Base-by-base conservation (phyloP, 768 basidiomycete species). In the Auricularia cornea region DNA sequence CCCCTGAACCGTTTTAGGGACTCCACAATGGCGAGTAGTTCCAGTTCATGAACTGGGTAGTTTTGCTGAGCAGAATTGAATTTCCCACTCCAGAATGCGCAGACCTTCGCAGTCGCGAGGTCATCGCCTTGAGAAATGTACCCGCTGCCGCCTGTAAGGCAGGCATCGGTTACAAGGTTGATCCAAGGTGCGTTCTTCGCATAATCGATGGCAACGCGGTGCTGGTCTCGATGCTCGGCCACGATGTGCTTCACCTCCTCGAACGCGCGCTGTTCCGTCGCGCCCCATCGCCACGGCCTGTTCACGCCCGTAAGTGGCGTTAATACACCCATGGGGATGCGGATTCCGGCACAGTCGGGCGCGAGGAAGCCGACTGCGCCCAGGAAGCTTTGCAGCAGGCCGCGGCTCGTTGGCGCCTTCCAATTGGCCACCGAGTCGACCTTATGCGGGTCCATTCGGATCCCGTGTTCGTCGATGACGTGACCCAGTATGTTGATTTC, bases 21-120 rank as follows among this genome's bases (percentile, higher is more conserved):
- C 54, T 80, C 77, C 0, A 81, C 68, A 0, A 75, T 73, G 0
- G 74, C 75, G 35, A 79, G 62, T 66, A 79, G 68, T 54, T 80
- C 78, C 4, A 73, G 68, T 64, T 79, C 77, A 60, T 76, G 76
- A 0, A 77, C 75, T 18, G 75, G 72, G 54, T 80, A 79, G 44
- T 78, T 78, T n/a, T 76, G 75, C 60, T 79, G 76, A 0, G 77
- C 72, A 0, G 71, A 31, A 26, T 70, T 75, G 3, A 79, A 63
- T 54, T 78, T 79, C 0, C 73, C 75, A 0, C 75, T 78, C 48
- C 70, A 77, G 56, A 77, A 78, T 1, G 72, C 73, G 0, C 70
- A 71, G 1, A 74, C 59, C 0, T 65, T 64, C 0, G 71, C 75
- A 0, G 63, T 66, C 18, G 69, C 67, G 69, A 71, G 73, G 20